Percentiles rank a stretch among this genome's conserved stretches.
These are phyloP conservation scores for Inga leiocalycina DNA, from an alignment of 306 rosid species.

Conservation along the genomic window DNA sequence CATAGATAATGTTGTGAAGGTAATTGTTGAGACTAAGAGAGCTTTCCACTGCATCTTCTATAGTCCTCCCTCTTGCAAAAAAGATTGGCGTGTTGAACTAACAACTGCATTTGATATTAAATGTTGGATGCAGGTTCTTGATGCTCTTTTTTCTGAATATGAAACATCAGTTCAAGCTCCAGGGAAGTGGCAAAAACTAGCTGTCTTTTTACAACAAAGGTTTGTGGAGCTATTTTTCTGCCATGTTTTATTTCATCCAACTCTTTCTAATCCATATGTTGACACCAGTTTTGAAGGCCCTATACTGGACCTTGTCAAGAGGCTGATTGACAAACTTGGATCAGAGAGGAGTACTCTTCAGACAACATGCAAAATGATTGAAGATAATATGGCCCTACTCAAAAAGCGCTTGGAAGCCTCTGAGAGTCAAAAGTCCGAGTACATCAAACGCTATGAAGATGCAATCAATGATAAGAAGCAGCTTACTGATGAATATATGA, in stretches of 20 bases:
- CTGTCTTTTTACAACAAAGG: constrained; percentile 82
- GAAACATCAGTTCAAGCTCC: constrained; percentile 81
- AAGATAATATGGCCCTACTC: constrained; percentile 70
- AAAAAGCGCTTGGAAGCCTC: constrained; percentile 83
- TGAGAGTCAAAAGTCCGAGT: constrained; percentile 76
- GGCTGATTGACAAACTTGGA: constrained; percentile 72
- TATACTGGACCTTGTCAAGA: constrained; percentile 70
- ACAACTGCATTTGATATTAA: background rate
- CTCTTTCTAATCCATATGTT: constrained; percentile 11
- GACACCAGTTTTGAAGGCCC: constrained; percentile 87
- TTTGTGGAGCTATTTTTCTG: constrained; percentile 36
- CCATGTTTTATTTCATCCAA: background rate
- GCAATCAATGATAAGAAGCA: constrained; percentile 82
- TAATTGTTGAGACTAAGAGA: constrained; percentile 30
- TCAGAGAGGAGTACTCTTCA: constrained; percentile 70
- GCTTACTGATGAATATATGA: constrained; percentile 83
- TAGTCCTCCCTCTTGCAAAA: background rate
- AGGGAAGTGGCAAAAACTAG: constrained; percentile 86
- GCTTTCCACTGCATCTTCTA: background rate
- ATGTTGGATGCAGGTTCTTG: constrained; percentile 70
- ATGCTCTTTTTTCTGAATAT: constrained; percentile 79
- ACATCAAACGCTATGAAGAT: constrained; percentile 82
- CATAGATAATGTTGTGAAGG: constrained; percentile 80
- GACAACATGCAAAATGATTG: constrained; percentile 73
- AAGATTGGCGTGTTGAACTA: background rate